Percentiles rank a stretch among this genome's conserved stretches.
These are phyloP conservation scores for Galeopsis tetrahit DNA, from an alignment of 257 asterid species.

Conservation along the genomic window DNA sequence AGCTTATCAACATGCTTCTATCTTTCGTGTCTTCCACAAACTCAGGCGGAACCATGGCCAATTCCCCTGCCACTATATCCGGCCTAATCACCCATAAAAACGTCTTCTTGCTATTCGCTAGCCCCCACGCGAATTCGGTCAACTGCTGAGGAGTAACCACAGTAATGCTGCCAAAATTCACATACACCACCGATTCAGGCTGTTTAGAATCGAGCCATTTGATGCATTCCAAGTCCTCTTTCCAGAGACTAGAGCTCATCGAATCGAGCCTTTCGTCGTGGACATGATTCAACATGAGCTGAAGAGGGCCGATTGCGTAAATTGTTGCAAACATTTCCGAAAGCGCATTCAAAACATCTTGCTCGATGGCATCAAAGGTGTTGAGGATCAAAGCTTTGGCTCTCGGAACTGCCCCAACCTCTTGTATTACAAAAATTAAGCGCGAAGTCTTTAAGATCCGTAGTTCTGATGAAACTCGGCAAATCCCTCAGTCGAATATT, in stretches of 20 bases:
- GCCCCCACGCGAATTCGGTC: conserved; percentile 62
- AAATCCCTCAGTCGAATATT: conserved; percentile 47
- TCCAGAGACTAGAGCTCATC: conserved; percentile 52
- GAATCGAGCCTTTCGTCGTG: conserved; percentile 26
- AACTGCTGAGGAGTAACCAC: conserved; percentile 50
- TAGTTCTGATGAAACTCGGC: conserved; percentile 61
- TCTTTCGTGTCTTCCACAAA: conserved; percentile 46
- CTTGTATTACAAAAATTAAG: conserved; percentile 44
- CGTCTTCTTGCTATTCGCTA: conserved; percentile 47
- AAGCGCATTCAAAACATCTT: conserved; percentile 37
- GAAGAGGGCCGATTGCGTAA: conserved; percentile 53
- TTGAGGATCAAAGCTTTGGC: conserved; percentile 51
- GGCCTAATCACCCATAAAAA: conserved; percentile 64
- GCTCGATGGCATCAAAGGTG: conserved; percentile 57
- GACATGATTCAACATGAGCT: conserved; percentile 38
- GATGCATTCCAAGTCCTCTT: conserved; percentile 45
- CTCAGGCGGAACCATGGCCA: conserved; percentile 53
- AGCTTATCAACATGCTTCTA: conserved; percentile 49
- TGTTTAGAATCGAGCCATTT: conserved; percentile 47
- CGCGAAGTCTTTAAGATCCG: conserved; percentile 45
- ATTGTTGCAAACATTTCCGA: conserved; percentile 38
- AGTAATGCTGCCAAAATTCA: conserved; percentile 63
- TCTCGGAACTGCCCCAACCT: conserved; percentile 30
- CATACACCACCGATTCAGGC: conserved; percentile 53
- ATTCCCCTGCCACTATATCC: conserved; percentile 48